Evolutionary conservation across 768 basidiomycete genomes (phyloP).

Genomic region (Leccinum uliginosum): DNA sequence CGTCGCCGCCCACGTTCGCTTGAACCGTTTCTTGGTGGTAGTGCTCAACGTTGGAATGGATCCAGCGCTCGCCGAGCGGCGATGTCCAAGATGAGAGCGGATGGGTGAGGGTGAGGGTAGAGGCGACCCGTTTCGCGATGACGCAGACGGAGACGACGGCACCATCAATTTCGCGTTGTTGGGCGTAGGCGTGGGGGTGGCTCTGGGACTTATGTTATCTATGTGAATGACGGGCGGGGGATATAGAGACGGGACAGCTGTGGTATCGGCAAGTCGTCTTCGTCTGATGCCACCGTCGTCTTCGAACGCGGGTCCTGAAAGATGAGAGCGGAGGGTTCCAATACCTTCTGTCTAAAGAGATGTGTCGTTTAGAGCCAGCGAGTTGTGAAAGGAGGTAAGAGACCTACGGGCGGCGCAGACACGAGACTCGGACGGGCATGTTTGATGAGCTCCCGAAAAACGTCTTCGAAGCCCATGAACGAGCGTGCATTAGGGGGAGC

Average conservation of each 20-base stretch:
- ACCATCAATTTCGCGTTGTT: not conserved
- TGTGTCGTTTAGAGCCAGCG: not conserved
- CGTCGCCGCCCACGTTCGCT: conserved; percentile 34
- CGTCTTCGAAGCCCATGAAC: conserved; percentile 51
- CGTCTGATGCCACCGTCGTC: conserved; percentile 74
- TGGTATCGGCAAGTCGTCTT: conserved; percentile 32
- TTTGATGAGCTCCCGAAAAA: conserved; percentile 61
- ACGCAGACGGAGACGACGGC: conserved; percentile 8
- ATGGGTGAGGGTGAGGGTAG: conserved; percentile 27
- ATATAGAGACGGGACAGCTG: conserved; percentile 22
- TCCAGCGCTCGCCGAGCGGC: conserved; percentile 30
- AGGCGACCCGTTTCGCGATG: conserved; percentile 8
- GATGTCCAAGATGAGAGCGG: conserved; percentile 20
- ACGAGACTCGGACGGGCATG: conserved; percentile 58
- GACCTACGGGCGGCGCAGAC: too few species aligned
- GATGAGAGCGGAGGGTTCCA: conserved; percentile 71
- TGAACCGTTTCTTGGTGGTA: conserved; percentile 35
- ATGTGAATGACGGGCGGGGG: conserved; percentile 19
- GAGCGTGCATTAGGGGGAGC: conserved; percentile 37
- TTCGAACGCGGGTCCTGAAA: conserved; percentile 50
- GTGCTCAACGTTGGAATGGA: conserved; percentile 21
- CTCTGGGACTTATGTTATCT: conserved; percentile 14
- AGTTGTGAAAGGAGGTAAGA: not conserved
- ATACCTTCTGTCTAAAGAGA: conserved; percentile 70
- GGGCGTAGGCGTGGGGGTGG: conserved; percentile 3